Evolutionary conservation across 768 basidiomycete species (phyloP).

Genomic region (Mycena maculata): DNA sequence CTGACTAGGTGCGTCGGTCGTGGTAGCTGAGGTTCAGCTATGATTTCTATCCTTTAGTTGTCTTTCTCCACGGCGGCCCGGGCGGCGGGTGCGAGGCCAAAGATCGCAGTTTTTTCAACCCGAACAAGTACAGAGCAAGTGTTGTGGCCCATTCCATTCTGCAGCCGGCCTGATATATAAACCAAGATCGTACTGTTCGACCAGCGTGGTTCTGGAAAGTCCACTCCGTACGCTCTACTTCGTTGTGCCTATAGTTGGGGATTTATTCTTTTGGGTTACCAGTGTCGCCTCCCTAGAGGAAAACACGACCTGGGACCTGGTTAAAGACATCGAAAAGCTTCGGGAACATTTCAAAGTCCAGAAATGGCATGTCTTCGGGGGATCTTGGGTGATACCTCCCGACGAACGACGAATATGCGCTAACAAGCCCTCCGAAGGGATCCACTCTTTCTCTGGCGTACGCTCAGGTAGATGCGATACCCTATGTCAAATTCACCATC

Average conservation of each 20-base stretch:
- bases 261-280: background rate
- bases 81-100: constrained; percentile 78
- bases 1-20: no score
- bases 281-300: constrained; percentile 82
- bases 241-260: background rate
- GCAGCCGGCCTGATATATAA: background rate
- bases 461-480: constrained; percentile 67
- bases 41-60: constrained; percentile 54
- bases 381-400: constrained; percentile 78
- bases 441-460: constrained; percentile 90
- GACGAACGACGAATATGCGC: background rate
- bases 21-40: background rate
- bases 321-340: constrained; percentile 88
- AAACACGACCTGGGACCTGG: constrained; percentile 95
- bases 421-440: constrained; percentile 58
- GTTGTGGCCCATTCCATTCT: background rate
- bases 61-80: constrained; percentile 89
- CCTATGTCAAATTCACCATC: background rate
- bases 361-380: constrained; percentile 96
- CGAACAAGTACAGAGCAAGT: constrained; percentile 81
- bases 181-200: constrained; percentile 86
- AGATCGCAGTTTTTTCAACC: constrained; percentile 85
- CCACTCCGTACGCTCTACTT: constrained; percentile 72
- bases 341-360: constrained; percentile 81
- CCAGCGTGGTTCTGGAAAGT: constrained; percentile 90